Evolutionary conservation across 768 basidiomycete genomes (phyloP), one percentile per base, ranked within the genome.

Genomic region (Lentinula sp.): DNA sequence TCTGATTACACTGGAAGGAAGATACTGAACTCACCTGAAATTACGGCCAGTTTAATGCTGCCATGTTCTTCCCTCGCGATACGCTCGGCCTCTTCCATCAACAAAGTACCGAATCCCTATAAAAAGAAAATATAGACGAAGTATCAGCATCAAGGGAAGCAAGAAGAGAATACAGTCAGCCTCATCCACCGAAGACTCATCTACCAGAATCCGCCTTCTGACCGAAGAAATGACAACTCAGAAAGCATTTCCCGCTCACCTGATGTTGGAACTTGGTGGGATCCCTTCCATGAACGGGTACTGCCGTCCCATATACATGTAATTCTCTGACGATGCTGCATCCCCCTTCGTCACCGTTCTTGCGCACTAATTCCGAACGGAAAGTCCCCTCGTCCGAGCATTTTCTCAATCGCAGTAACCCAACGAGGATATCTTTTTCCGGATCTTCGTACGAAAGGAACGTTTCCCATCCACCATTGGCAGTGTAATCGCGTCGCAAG

Each of bases 361-460:
- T 79, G 65, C 76, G 80, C 49, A 94, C 82, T 18, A 99, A 82
- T 76, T 99, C 97, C 28, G 93, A 91, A 53, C 97, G 81, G 79
- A 95, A 99, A 2, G 96, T 98, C 2, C 95, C 95, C 64, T 98
- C 96, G 60, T 95, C 93, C 1, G 94, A 96, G 70, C 97, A 98
- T 71, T 95, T 98, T 54, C 97, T 81, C 67, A 99, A 76, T 36
- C 97, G 85, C 42, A 99, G 80, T 33, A 99, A 76, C 20, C 97
- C 97, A 62, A 99, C 86, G 49, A 99, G 85, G 72, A 99, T 98
- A 68, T 99, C 97, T 58, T 85, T 86, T 73, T 95, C 94, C 6
- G 97, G 96, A 72, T 99, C 97, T 76, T 99, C 97, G 70, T 98
- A 99, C 33, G 95, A 96, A 5, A 99, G 77, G 83, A 99, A 99